Evolutionary conservation across 2,329 filamentous ascomycete species (phyloP), one percentile per base, ranked within the genome.

Genomic region (Trichoderma harzianum): DNA sequence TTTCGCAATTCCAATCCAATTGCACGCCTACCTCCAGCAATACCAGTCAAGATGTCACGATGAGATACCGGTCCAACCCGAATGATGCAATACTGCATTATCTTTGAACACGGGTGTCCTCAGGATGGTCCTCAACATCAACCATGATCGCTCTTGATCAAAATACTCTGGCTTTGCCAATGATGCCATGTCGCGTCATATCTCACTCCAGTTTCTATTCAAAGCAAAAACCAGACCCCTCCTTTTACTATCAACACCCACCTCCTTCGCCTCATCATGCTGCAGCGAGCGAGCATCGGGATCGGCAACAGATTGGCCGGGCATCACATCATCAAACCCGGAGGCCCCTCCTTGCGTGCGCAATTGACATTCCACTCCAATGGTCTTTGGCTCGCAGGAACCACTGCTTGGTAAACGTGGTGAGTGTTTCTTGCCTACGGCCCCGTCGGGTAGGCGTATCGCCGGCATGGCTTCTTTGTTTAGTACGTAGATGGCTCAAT

Each of bases 161-260:
- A 2, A 53, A 7, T 24, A 51, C n/a, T 21, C 43, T 51, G n/a
- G 21, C 5, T 36, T 21, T 39, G 34, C 26, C 47, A 47, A 58
- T 70, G 61, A 64, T 65, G 47, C 53, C 36, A 57, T 43, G 47
- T 28, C 47, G 64, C 69, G 69, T 64, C 69, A 70, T 70, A 28
- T 65, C 64, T 67, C 34, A 67, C 64, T 43, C 24, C 1, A 14
- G 21, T 14, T 53, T 21, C 32, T 11, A 55, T 28, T 18, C 39
- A 36, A 51, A 61, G 36, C 2, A 61, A 61, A 68, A 34, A 0
- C 10, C 14, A 6, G 21, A 43, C 61, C 69, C 69, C 69, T 65
- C 69, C 36, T 60, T 58, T 65, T 71, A 28, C 53, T 64, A 53
- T 69, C 57, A 61, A 61, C 65, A 68, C 66, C 66, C 66, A 36